These are phyloP conservation scores for Fusarium coicis DNA, from an alignment of 2,329 filamentous ascomycete species.

Conservation along the genomic window DNA sequence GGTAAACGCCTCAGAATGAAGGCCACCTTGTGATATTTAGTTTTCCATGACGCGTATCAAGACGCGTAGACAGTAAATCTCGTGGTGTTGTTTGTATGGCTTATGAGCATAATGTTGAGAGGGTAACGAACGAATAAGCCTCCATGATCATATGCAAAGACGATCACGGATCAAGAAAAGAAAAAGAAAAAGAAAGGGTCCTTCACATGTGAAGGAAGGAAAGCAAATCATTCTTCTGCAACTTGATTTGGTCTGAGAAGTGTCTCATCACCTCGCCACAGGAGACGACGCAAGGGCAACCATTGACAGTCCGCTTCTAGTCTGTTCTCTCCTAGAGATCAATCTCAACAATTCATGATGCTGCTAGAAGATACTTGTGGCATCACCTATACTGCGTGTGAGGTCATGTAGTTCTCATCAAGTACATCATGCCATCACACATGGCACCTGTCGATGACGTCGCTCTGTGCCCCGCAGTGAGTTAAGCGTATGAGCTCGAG, in stretches of 20 bases:
- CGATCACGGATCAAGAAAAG: not conserved
- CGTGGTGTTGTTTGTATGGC: constrained; percentile 13
- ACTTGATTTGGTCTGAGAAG: constrained; percentile 28
- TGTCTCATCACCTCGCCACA: constrained; percentile 36
- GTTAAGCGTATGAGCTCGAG: not conserved
- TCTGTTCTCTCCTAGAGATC: constrained; percentile 20
- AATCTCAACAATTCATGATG: constrained; percentile 1
- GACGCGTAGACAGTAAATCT: constrained; percentile 20
- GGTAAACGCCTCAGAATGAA: not conserved
- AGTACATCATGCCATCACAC: constrained; percentile 38
- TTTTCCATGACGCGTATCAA: constrained; percentile 21
- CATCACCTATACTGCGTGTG: accelerated
- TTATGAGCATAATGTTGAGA: constrained; percentile 7
- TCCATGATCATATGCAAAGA: constrained; percentile 22
- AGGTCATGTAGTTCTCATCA: constrained; percentile 8
- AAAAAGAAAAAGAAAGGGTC: constrained; percentile 22
- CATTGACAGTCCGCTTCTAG: constrained; percentile 29
- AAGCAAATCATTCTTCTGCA: constrained; percentile 17
- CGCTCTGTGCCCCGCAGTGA: constrained; percentile 43
- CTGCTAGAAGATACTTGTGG: constrained; percentile 18
- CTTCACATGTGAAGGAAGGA: constrained; percentile 29
- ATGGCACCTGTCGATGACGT: constrained; percentile 42
- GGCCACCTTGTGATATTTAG: not conserved
- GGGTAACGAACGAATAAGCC: not conserved
- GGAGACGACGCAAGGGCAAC: constrained; percentile 28